Conservation (phyloP, 148 eudicot species). For the Silene latifolia region DNA sequence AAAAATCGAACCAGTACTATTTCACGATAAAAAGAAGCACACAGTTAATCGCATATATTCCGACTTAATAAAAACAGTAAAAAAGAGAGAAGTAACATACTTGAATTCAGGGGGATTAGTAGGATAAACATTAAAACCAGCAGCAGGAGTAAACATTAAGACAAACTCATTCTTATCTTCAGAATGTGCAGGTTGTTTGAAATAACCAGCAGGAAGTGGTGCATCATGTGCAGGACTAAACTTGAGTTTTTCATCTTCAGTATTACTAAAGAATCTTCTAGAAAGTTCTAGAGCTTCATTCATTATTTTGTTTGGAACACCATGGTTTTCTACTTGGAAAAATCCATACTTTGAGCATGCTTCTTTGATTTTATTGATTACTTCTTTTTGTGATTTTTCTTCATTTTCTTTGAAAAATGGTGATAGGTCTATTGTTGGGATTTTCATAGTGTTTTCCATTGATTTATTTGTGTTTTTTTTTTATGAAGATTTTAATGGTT, state of each 20-base stretch:
- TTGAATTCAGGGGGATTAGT: constrained; percentile 5
- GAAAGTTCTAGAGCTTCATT: not conserved
- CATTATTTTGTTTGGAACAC: not conserved
- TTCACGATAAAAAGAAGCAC: no score
- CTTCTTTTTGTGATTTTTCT: not conserved
- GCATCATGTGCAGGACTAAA: not conserved
- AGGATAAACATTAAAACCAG: constrained; percentile 18
- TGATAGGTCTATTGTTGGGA: constrained; percentile 14
- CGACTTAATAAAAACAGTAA: not conserved
- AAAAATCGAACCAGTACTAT: no score
- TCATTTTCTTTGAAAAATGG: not conserved
- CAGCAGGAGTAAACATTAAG: constrained; percentile 6
- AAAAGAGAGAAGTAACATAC: not conserved
- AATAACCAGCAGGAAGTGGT: constrained; percentile 15
- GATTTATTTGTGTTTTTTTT: not conserved
- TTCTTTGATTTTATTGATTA: not conserved
- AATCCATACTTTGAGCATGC: constrained; percentile 7
- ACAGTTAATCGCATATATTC: no score
- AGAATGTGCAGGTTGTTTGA: constrained; percentile 1
- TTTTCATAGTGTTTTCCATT: not conserved
- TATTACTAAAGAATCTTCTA: not conserved
- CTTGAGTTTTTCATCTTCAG: not conserved
- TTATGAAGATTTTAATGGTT: not conserved
- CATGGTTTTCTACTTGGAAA: constrained; percentile 13
- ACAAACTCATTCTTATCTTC: constrained; percentile 17